phyloP scores from a whole-genome alignment of 768 basidiomycete species.

The Fomitopsis serialis region DNA sequence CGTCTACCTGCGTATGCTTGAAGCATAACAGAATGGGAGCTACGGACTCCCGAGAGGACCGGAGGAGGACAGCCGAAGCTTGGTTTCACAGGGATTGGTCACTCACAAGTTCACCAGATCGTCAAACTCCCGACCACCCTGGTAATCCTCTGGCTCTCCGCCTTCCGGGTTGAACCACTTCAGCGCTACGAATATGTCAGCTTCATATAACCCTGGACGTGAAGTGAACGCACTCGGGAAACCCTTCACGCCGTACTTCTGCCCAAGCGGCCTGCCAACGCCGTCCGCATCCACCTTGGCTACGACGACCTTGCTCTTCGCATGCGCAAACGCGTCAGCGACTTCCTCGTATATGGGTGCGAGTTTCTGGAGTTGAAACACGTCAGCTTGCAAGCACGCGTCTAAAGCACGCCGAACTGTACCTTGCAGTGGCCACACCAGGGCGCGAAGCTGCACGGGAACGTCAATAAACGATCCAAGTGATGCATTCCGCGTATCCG shows the following conservation, averaged over 20 bases:
- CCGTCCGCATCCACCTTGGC: conserved; percentile 95
- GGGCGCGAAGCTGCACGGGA: conserved; percentile 61
- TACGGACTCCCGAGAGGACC: neutral
- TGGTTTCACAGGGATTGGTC: too few species aligned
- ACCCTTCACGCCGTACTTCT: conserved; percentile 75
- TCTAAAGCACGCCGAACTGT: conserved; percentile 11
- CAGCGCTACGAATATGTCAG: conserved; percentile 48
- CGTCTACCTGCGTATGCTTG: too few species aligned
- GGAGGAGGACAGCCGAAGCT: neutral
- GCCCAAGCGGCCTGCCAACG: conserved; percentile 68
- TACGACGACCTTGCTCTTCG: conserved; percentile 78
- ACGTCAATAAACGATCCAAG: neutral
- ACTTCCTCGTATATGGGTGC: conserved; percentile 87
- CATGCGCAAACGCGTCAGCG: conserved; percentile 77
- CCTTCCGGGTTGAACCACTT: conserved; percentile 86
- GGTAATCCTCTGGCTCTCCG: conserved; percentile 56
- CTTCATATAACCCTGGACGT: conserved; percentile 56
- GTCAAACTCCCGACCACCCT: conserved; percentile 78
- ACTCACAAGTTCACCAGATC: conserved; percentile 70
- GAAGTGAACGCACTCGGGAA: conserved; percentile 71
- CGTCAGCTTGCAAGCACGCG: conserved; percentile 6
- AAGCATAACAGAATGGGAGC: too few species aligned
- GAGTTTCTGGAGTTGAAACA: conserved; percentile 51
- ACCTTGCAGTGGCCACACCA: conserved; percentile 95
- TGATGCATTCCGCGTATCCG: neutral